phyloP scores from a whole-genome alignment of 106 monocot genomes.

The Phalaenopsis equestris region DNA sequence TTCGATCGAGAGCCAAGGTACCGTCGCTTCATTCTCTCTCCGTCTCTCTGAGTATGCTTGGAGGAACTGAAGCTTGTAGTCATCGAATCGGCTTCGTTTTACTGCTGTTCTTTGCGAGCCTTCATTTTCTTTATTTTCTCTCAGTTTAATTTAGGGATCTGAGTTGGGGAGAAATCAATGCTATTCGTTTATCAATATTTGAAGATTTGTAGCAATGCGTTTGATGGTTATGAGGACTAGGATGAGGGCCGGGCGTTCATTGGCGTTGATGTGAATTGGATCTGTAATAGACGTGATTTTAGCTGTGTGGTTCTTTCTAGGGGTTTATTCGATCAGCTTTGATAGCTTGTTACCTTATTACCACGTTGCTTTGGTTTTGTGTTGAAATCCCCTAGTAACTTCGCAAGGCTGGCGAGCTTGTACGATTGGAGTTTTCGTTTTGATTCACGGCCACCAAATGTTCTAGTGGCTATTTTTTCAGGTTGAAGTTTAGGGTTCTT shows the following conservation, averaged over 20 bases:
- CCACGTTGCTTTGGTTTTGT: background rate
- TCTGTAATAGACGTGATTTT: background rate
- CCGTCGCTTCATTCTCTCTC: background rate
- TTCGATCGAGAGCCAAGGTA: slow-evolving; percentile 28
- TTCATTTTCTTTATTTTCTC: background rate
- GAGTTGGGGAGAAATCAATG: background rate
- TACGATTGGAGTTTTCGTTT: background rate
- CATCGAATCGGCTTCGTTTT: background rate
- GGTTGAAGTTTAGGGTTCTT: too few relatives aligned
- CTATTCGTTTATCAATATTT: background rate
- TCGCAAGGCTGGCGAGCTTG: background rate
- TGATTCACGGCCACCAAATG: background rate
- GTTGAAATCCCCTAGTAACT: background rate
- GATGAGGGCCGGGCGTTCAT: background rate
- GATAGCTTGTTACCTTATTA: background rate
- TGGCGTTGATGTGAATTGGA: background rate
- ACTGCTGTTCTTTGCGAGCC: background rate
- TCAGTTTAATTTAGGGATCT: background rate
- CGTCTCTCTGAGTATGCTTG: background rate
- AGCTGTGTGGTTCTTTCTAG: background rate
- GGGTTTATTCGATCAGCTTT: background rate
- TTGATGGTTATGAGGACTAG: background rate
- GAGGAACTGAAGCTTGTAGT: background rate
- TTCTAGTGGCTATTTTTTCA: background rate
- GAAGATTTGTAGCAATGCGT: background rate